Evolutionary conservation across 2,329 filamentous ascomycete genomes (phyloP).

Genomic region (Aspergillus ruber): DNA sequence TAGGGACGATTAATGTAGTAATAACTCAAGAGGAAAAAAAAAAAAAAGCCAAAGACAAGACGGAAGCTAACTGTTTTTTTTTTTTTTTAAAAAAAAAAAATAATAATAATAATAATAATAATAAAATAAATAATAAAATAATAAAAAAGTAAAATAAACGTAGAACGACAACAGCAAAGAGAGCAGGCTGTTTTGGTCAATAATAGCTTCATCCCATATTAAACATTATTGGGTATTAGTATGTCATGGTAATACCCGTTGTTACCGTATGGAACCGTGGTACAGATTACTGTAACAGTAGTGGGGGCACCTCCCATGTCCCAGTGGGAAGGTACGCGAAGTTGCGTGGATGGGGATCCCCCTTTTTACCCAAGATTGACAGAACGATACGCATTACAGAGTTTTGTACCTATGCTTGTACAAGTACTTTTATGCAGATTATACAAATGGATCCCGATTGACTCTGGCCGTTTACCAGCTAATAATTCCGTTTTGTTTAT

Average conservation of each 20-base stretch:
- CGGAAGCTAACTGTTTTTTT: slow-evolving; percentile 1
- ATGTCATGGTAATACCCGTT: slow-evolving; percentile 18
- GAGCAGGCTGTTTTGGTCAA: neutral
- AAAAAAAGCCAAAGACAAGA: slow-evolving; percentile 2
- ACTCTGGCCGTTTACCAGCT: neutral
- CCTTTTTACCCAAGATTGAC: slow-evolving; percentile 13
- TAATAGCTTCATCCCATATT: neutral
- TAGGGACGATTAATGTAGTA: slow-evolving; percentile 10
- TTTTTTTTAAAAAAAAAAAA: no score
- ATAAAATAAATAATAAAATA: neutral
- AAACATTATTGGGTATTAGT: slow-evolving; percentile 12
- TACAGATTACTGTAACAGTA: no score
- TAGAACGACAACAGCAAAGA: neutral
- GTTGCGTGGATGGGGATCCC: slow-evolving; percentile 16
- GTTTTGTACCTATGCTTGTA: no score
- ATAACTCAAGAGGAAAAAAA: slow-evolving; percentile 3
- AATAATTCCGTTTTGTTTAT: no score
- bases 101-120: neutral
- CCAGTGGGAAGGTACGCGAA: slow-evolving; percentile 27
- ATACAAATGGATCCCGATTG: no score
- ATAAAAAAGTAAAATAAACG: neutral
- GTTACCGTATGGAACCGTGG: slow-evolving; percentile 14
- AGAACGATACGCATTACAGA: no score
- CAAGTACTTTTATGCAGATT: no score
- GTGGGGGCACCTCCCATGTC: slow-evolving; percentile 13